Base-by-base conservation (phyloP, 257 asterid genomes). In the Gentiana macrophylla region DNA sequence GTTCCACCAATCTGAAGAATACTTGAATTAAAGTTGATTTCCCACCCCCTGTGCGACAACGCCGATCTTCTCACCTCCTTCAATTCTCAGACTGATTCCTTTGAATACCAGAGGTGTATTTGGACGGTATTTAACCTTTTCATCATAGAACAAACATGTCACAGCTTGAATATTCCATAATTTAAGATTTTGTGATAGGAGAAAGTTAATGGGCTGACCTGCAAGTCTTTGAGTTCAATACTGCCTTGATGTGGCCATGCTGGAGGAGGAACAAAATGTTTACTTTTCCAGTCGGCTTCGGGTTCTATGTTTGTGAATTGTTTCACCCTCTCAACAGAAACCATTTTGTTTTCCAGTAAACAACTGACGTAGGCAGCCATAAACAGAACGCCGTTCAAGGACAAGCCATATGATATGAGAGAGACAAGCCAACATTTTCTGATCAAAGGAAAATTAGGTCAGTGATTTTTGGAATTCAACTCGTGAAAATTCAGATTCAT, bases 1-100 rank as follows among this genome's bases (percentile, higher is more conserved):
- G 98, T 77, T 91, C 98, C 69, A 91, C 98, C 89, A 91, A 62
- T 66, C 98, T 70, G 53, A 91, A 91, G 79, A 91, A 76, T 51
- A 87, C 98, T 65, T 87, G 98, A 70, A 91, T 81, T 62, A 91
- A 56, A 37, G 98, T 91, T 32, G 98, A 91, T 66, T 91, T 91
- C 62, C 98, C 98, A 8, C 98, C 98, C 15, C 98, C 98, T 0
- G 98, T 91, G 6, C 98, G 94, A 91, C 98, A 32, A 91, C 85
- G 8, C 98, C 97, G 7, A 91, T 81, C 83, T 91, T 87, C 76
- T 91, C 94, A 1, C 98, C 98, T 32, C 97, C 97, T 36, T 57
- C 57, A 52, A 91, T 91, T 77, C 70, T 80, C 41, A 91, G 79
- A 46, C 79, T 74, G 49, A 91, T 79, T 13, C 98, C 95, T 74